These are phyloP conservation scores for Trichoderma semiorbis DNA, from an alignment of 2,329 filamentous ascomycete genomes.

Conservation along the genomic window DNA sequence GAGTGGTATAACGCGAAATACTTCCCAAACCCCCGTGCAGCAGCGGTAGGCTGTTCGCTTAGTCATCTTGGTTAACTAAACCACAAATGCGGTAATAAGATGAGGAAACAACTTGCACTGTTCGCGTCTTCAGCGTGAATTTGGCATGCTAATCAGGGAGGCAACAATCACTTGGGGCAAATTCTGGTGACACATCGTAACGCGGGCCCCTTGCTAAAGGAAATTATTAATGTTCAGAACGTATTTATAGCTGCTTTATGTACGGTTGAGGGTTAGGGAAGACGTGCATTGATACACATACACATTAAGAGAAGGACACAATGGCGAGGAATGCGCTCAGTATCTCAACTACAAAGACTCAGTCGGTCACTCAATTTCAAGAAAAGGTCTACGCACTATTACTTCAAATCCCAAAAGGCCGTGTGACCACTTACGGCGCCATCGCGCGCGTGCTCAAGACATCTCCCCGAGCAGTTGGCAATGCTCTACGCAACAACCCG, in stretches of 20 bases:
- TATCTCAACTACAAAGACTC: background rate
- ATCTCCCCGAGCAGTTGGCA: background rate
- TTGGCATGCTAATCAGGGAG: background rate
- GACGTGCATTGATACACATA: background rate
- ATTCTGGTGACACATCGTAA: no score
- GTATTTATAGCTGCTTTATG: background rate
- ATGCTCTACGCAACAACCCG: background rate
- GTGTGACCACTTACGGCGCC: background rate
- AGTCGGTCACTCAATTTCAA: background rate
- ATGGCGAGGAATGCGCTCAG: background rate
- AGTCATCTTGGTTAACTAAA: background rate
- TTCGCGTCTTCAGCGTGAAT: background rate
- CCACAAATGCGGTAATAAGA: background rate
- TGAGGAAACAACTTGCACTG: background rate
- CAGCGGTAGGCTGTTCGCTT: background rate
- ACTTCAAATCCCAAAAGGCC: background rate
- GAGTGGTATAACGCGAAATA: background rate
- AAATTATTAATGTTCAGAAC: background rate
- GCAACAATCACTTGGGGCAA: no score
- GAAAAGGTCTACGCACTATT: background rate
- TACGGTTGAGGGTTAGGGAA: background rate
- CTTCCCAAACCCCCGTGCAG: background rate
- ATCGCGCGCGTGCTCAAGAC: background rate
- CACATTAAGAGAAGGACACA: background rate
- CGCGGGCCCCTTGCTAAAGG: background rate